Conservation (phyloP, 2,329 filamentous ascomycete species). For the Monosporascus sp. region DNA sequence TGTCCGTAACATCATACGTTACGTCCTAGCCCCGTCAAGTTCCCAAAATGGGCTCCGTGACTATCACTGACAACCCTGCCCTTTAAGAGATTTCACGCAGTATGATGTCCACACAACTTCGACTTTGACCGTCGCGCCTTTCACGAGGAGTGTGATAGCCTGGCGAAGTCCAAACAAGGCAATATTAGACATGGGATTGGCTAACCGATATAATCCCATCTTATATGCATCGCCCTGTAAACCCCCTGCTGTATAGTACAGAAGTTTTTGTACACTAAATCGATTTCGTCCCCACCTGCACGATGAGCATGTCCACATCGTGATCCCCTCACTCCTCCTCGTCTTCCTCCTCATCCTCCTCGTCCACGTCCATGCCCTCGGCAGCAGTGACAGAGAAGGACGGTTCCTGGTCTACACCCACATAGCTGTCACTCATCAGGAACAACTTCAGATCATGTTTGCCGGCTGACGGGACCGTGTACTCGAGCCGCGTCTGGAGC, state of each 20-base stretch:
- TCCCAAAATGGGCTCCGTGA: no score
- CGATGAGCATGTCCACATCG: constrained; percentile 2
- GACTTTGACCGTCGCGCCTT: background rate
- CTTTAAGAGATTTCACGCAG: background rate
- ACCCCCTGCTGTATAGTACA: constrained; percentile 25
- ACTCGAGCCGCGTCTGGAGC: constrained; percentile 77
- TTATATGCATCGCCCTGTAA: constrained; percentile 7
- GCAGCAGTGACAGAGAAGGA: constrained; percentile 79
- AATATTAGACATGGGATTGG: background rate
- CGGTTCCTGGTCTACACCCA: constrained; percentile 94
- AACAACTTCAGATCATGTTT: constrained; percentile 86
- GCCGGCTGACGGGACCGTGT: constrained; percentile 77
- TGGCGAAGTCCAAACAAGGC: background rate
- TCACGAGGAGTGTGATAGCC: background rate
- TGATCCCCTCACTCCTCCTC: constrained; percentile 32
- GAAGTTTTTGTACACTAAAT: constrained; percentile 22
- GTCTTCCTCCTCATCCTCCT: constrained; percentile 75
- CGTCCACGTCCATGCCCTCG: constrained; percentile 93
- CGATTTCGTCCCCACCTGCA: constrained; percentile 18
- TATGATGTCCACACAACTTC: background rate
- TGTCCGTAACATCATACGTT: no score
- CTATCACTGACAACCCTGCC: no score
- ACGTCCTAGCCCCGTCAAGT: no score
- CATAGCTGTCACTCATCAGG: constrained; percentile 95
- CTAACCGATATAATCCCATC: background rate